Base-by-base conservation (phyloP, 768 basidiomycete genomes). In the Mycena kentingensis region DNA sequence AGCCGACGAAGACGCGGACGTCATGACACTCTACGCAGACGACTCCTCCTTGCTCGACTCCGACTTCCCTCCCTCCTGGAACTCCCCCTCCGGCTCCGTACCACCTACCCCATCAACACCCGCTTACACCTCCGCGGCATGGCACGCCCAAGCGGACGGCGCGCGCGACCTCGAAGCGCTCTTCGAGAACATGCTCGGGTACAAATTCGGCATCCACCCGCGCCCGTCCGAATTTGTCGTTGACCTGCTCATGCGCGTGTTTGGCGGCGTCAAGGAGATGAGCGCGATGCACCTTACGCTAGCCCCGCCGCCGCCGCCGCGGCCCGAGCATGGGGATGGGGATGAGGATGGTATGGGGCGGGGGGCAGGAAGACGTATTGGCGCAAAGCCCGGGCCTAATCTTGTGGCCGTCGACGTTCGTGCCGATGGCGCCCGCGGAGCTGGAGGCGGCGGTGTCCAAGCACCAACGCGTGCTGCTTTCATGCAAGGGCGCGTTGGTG, bases 141-240 rank as follows among this genome's bases (percentile, higher is more conserved):
- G 80, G 78, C 65, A 71, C 51, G 60, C 52, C 25, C 75, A 73
- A 34, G 70, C 67, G 6, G 58, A 61, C 12, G 65, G 73, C 11
- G 77, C 78, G 37, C 68, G 70, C 39, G 69, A 77, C 22, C 60
- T 88, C 22, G 88, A 90, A 64, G 69, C 60, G 6, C 66, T 83
- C 15, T 90, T 86, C 64, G 70, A 76, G 54, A 69, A 75, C 22
- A 87, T 88, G 85, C 72, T 90, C 18, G 62, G 62, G 10, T 60
- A 65, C 57, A 77, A 77, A 60, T 83, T 74, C 54, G 73, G 74
- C 25, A 70, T 89, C 35, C 73, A 82, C 52, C 74, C 77, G 1
- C 76, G 73, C 1, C 83, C 84, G 4, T 70, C 78, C 29, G 69
- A 78, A 38, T 77, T 81, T 60, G 55, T 87, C 18, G 52, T 71